A percentile compares a stretch with the other conserved stretches of the same genome.
phyloP scores from a whole-genome alignment of 306 rosid genomes.

The Oemleria cerasiformis region DNA sequence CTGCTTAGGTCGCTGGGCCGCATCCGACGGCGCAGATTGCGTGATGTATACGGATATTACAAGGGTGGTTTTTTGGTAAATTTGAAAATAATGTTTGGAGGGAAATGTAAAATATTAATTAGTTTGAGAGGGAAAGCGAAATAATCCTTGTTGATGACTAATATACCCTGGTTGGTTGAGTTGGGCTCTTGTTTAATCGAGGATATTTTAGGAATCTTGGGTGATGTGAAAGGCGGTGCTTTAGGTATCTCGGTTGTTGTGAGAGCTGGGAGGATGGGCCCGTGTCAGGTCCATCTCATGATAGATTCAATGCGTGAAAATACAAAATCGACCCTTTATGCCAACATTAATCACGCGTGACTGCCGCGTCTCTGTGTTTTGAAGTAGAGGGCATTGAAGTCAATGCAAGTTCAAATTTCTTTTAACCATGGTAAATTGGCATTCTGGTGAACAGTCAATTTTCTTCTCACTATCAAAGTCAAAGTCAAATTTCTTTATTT shows the following conservation, averaged over 20 bases:
- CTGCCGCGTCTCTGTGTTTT: constrained; percentile 12
- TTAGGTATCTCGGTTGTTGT: neutral
- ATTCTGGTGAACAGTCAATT: neutral
- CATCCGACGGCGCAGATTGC: constrained; percentile 45
- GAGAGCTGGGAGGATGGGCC: constrained; percentile 7
- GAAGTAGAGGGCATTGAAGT: constrained; percentile 16
- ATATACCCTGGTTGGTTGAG: neutral
- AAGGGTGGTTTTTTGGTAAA: neutral
- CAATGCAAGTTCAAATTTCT: neutral
- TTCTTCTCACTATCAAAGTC: neutral
- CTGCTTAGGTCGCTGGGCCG: constrained; percentile 22
- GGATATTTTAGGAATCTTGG: constrained; percentile 4
- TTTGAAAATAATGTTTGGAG: constrained; percentile 22
- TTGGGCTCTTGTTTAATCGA: neutral
- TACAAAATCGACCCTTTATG: constrained; percentile 25
- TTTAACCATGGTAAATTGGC: neutral
- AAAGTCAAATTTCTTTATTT: neutral
- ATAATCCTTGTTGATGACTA: neutral
- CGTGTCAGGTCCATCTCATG: constrained; percentile 23
- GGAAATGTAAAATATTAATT: constrained; percentile 8
- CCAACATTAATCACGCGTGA: constrained; percentile 32
- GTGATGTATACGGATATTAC: constrained; percentile 4
- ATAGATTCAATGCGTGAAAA: constrained; percentile 21
- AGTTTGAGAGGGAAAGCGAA: constrained; percentile 25
- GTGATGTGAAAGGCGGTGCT: neutral